Base-by-base conservation (phyloP, 371 early-diverging fungal species). In the Mucor saturninus region DNA sequence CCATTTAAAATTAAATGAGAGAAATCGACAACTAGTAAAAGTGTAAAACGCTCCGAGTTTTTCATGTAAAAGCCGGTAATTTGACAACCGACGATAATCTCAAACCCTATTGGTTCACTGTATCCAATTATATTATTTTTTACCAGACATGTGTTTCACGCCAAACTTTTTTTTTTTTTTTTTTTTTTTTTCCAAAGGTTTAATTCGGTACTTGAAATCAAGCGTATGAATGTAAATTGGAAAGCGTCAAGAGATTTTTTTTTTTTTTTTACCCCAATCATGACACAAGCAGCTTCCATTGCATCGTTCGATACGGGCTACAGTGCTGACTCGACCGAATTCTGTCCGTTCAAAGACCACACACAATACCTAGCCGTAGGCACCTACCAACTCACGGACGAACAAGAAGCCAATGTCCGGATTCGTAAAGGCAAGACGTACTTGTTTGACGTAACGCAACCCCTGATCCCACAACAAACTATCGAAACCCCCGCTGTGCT, bases 251-350 rank as follows among this genome's bases (percentile, higher is more conserved):
- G 5, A 2, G 0, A 2, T 13, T 5, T 21, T 21, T 21, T 21
- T 21, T 21, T 21, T 21, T 21, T 21, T 21, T 21, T 21, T 21
- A 21, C 21, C 21, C 21, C 21, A 21, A 21, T 21, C 21, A 53
- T 42, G 42, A 29, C 40, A 38, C 74, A 67, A 48, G 72, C 76
- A 26, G 29, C 13, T 57, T 86, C 61, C 15, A 55, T 64, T 58
- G 73, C 49, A 53, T 83, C 74, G n/a, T 73, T 85, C 65, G 94
- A 94, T 75, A 93, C 92, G 0, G 77, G 78, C 8, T 89, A 86
- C 75, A 89, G 91, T 69, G 93, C 93, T 6, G 95, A 94, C 75
- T 84, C 90, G 3, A 83, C 88, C 14, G 95, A 94, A 72, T 92
- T 91, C 68, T 90, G 91, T 65, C 95, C 95, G 1, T 75, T 85